Evolutionary conservation across 164 flowering plant species (phyloP), one percentile per base, ranked within the genome.

Genomic region (Magnolia officinalis): DNA sequence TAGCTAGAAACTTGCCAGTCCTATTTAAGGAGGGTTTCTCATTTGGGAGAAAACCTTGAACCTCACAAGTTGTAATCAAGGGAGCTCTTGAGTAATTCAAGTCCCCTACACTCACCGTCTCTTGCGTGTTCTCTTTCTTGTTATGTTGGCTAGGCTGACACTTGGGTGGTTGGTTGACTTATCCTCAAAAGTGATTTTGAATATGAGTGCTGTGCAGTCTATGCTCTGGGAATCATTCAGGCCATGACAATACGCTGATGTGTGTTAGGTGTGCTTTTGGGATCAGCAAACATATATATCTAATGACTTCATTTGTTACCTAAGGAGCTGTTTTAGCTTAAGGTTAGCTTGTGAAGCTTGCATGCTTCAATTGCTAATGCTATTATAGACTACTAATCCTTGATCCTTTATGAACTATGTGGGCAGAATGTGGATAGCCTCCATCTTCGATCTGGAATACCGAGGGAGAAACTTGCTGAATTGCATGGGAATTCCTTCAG

Each of bases 371-470:
- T 37, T 37, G 45, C 45, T 37, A 37, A 55, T 55, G 61, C 18
- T 13, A 55, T 55, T 16, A 55, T 55, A 55, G 61, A 14, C 2
- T 55, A 11, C 61, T 55, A 9, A 11, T 55, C 13, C 61, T 55
- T 55, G 16, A 10, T 55, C 61, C 61, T 11, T 16, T 55, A 11
- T 55, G 16, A 55, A 55, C 61, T 55, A 8, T 70, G 26, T 59
- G 78, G 84, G 55, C 85, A 96, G 99, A 96, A 96, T 84, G 85
- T 96, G 74, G 99, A 96, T 85, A 93, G 97, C 66, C 97, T 96
- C 71, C 99, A 96, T 85, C 92, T 94, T 68, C 97, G 99, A 37
- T 96, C 99, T 75, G 99, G 99, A 79, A 89, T 96, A 50, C 96
- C 97, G 18, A 89, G 98, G 86, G 96, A 92, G 74, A 96, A 94